Base-by-base conservation (phyloP, 2,329 filamentous ascomycete species). In the Elsinoe perseae region DNA sequence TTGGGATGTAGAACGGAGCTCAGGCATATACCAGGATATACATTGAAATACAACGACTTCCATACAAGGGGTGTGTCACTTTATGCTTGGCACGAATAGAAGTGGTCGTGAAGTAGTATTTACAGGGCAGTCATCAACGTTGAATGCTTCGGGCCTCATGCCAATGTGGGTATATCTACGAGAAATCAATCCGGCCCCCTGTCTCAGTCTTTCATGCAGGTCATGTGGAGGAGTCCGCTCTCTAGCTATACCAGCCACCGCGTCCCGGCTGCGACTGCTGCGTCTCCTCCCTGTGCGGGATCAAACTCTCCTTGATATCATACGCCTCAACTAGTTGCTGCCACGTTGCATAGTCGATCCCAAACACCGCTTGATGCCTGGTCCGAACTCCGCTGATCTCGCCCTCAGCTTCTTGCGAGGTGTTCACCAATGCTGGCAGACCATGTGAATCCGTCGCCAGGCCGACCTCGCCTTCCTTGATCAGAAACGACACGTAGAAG, bases 401-500 rank as follows among this genome's bases (percentile, higher is more conserved):
- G 4, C 14, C 54, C 1, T 25, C 25, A 2, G 20, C 43, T n/a
- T 7, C 6, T 34, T 56, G 43, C 4, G 6, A 6, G 2, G 10
- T 40, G 18, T 38, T 25, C 1, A 52, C 9, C 50, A 97, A 71
- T 20, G 89, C 83, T n/a, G 91, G 91, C 40, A 95, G 73, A 1
- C 80, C 84, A 59, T 86, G 74, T 10, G 83, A 78, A 65, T 96
- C 91, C 56, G 83, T 80, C 2, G 81, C 77, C n/a, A 98, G 78
- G 30, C 82, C 82, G 4, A 90, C 81, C 58, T 80, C 82, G 9
- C 90, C 90, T 71, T 98, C 93, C 57, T 88, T 83, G 58, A 97
- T 89, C 59, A 98, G 74, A 66, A 98, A 98, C 68, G 89, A 95
- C 63, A 95, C 82, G 68, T 97, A 97, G 70, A 98, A 98, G 64